Evolutionary conservation across 768 basidiomycete species (phyloP), one percentile per base, ranked within the genome.

Genomic region (Boletus rubroflammeus): DNA sequence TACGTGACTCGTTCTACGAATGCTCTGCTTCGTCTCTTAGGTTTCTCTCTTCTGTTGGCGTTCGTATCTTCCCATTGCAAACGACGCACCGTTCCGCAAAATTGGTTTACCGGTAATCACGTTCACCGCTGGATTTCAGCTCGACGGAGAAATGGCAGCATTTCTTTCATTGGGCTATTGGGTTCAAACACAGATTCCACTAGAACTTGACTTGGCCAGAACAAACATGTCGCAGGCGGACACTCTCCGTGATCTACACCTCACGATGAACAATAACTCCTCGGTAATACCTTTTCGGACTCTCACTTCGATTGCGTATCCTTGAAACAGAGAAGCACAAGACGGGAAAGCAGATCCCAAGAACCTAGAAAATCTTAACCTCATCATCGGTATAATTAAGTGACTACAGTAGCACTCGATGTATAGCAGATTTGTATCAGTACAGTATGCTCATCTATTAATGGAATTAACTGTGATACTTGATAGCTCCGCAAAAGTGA

Each of bases 311-410:
- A 14, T 32, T 13, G 1, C 11, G 11, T 29, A 29, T 29, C 29
- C 29, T 29, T 29, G 31, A 31, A 11, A 28, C 1, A 8, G 28
- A 8, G 6, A 31, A 13, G 9, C 11, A 32, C 5, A 32, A 32
- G 32, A 14, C 13, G 32, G 29, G 29, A 88, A 76, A 42, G 66
- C 75, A 5, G 83, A 85, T 59, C 77, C 82, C 4, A 85, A 88
- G 65, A 86, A 86, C 52, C 70, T 89, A 6, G 84, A 89, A 63
- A 90, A 92, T 64, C 70, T 92, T 39, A 86, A 85, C 66, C 53
- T 42, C 11, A 63, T 53, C 21, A 53, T 60, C 17, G 43, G 42
- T 43, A 47, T 36, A 14, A 40, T 53, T 26, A 51, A 38, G 11
- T 15, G 5, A 29, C 35, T 50, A 47, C 25, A 50, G 21, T 58